Percentiles rank a stretch among this genome's conserved stretches.
Conservation (phyloP, 2,329 filamentous ascomycete genomes). For the Penicillium sp. region DNA sequence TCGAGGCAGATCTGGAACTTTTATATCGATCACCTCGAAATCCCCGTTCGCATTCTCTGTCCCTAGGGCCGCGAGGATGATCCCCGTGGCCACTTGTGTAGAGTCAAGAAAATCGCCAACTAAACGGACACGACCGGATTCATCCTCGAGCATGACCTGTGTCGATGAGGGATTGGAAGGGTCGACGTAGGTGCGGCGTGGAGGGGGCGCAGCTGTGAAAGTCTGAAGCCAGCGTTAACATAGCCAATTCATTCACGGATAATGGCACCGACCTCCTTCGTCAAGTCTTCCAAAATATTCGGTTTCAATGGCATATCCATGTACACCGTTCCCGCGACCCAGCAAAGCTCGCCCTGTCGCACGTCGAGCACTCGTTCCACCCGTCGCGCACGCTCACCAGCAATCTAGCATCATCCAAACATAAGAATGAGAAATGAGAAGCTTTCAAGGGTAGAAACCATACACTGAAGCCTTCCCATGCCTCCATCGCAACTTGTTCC, state of each 20-base stretch:
- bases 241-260: background rate
- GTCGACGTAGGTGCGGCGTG: conserved; percentile 69
- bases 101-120: conserved; percentile 64
- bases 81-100: conserved; percentile 78
- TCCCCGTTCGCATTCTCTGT: conserved; percentile 89
- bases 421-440: background rate
- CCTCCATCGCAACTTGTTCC: conserved; percentile 64
- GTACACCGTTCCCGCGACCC: conserved; percentile 90
- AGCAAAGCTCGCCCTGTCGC: conserved; percentile 89
- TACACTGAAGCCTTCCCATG: conserved; percentile 69
- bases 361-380: conserved; percentile 92
- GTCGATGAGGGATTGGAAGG: conserved; percentile 43
- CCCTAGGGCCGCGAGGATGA: conserved; percentile 88
- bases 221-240: conserved; percentile 50
- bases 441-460: conserved; percentile 4
- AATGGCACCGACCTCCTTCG: conserved; percentile 66
- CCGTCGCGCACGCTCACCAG: conserved; percentile 64
- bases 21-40: conserved; percentile 85
- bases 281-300: conserved; percentile 89
- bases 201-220: conserved; percentile 78
- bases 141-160: conserved; percentile 83
- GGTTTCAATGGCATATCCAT: conserved; percentile 97
- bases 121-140: conserved; percentile 79
- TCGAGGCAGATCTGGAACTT: conserved; percentile 76
- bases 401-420: conserved; percentile 51